Evolutionary conservation across 1,284 basidiomycete genomes (phyloP).

Genomic region (Leccinum subrobustum): DNA sequence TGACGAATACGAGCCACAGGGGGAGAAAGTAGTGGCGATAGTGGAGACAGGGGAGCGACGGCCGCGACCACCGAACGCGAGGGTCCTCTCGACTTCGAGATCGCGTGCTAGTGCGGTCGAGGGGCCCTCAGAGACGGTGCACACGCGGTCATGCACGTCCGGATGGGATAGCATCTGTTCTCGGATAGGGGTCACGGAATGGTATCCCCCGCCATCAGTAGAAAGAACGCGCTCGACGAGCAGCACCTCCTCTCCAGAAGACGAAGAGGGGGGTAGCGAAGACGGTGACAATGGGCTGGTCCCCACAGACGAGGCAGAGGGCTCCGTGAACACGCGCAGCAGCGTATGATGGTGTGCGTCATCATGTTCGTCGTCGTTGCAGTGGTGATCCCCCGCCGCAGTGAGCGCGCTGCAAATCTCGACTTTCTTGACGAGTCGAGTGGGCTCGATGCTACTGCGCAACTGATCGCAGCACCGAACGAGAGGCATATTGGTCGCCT

Average conservation of each 20-base stretch:
- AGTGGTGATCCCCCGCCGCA: neutral
- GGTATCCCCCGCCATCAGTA: neutral
- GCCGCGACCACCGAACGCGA: neutral
- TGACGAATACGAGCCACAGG: too few species aligned
- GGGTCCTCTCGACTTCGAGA: neutral
- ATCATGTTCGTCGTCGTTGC: neutral
- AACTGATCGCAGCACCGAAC: constrained; percentile 2
- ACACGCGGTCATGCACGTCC: neutral
- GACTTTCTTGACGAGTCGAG: constrained; percentile 7
- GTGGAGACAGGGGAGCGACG: neutral
- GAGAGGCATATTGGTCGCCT: constrained; percentile 2
- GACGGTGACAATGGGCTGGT: neutral
- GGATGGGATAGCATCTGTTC: neutral
- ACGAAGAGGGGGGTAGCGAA: neutral
- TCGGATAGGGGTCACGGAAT: neutral
- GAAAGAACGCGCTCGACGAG: constrained; percentile 20
- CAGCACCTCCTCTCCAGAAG: neutral
- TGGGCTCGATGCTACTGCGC: neutral
- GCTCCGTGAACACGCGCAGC: constrained; percentile 1
- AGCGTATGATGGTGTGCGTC: constrained; percentile 9
- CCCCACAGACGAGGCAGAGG: neutral
- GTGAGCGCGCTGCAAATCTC: constrained; percentile 14
- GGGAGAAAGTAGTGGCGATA: neutral
- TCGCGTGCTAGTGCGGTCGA: neutral
- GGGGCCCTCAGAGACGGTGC: neutral